A percentile compares a stretch with the other conserved stretches of the same genome.
Evolutionary conservation across 306 rosid genomes (phyloP).

Genomic region (Rubus idaeus): DNA sequence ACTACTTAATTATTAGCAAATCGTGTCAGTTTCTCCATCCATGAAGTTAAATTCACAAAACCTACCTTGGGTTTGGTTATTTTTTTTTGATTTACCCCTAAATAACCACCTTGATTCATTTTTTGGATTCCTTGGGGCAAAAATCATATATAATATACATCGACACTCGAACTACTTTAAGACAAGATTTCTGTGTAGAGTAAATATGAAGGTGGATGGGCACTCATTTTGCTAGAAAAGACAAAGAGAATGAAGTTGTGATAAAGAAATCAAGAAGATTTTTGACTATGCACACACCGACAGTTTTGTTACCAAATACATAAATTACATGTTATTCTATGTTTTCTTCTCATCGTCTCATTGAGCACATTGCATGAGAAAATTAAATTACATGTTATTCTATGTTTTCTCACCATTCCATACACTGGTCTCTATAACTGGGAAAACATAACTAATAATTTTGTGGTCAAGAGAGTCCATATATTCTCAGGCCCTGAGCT

Average conservation of each 20-base stretch:
- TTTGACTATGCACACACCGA: conserved; percentile 9
- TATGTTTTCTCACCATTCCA: background rate
- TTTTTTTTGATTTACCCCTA: too few species aligned
- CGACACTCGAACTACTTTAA: background rate
- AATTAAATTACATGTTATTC: too few species aligned
- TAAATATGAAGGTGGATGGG: background rate
- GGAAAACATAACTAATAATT: background rate
- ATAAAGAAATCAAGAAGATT: background rate
- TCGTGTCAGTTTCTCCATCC: background rate
- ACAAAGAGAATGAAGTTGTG: background rate
- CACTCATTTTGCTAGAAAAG: background rate
- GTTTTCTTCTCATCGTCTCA: background rate
- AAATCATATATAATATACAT: background rate
- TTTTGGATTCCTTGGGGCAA: too few species aligned
- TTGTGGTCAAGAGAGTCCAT: background rate
- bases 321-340: background rate
- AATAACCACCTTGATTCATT: too few species aligned
- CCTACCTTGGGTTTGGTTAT: too few species aligned
- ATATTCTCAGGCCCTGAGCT: background rate
- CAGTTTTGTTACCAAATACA: background rate
- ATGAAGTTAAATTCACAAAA: background rate
- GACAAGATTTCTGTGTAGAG: background rate
- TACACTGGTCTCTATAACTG: background rate
- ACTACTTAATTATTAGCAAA: too few species aligned
- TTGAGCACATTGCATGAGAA: background rate